Base-by-base conservation (phyloP, 257 asterid species). In the Plantago ovata region DNA sequence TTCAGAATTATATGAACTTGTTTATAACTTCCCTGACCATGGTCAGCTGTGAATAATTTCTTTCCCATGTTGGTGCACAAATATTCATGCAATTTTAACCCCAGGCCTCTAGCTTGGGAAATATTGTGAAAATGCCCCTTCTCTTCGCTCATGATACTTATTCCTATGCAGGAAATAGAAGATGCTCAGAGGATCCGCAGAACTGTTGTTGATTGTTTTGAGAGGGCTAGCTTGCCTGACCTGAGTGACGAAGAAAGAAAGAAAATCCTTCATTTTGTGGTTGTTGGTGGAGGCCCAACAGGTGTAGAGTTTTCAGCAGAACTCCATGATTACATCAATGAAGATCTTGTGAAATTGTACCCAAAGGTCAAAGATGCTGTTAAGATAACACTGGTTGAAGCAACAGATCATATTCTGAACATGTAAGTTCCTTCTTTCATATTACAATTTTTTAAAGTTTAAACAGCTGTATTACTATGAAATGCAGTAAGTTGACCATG, bases 211-310 rank as follows among this genome's bases (percentile, higher is more conserved):
- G 92, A 88, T 65, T 87, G 96, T 72, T 92, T 92, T 74, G 98
- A 92, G 64, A 81, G 73, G 75, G 98, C 98, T 33, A 81, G 81
- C 68, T 53, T 88, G 72, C 94, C 96, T 38, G 83, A 66, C 57
- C 81, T 92, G 53, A 82, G 79, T 69, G 93, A 88, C 52, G 93
- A 92, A 76, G 98, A 87, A 74, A 85, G 87, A 64, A 78, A 79
- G 77, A 77, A 68, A 53, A 71, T 92, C 72, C 98, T 92, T 76
- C 98, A 92, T 68, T 92, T 92, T 64, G 95, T 92, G 50, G 81
- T 92, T 56, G 96, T 92, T 68, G 98, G 96, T 74, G 98, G 98
- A 69, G 98, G 98, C 44, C 96, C 98, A 46, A 78, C 94, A 4
- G 98, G 98, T 38, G 84, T 78, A n/a, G 84, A 78, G 72, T 78